These are phyloP conservation scores for Talaromyces rugulosus DNA, from an alignment of 2,329 filamentous ascomycete genomes.

Conservation along the genomic window DNA sequence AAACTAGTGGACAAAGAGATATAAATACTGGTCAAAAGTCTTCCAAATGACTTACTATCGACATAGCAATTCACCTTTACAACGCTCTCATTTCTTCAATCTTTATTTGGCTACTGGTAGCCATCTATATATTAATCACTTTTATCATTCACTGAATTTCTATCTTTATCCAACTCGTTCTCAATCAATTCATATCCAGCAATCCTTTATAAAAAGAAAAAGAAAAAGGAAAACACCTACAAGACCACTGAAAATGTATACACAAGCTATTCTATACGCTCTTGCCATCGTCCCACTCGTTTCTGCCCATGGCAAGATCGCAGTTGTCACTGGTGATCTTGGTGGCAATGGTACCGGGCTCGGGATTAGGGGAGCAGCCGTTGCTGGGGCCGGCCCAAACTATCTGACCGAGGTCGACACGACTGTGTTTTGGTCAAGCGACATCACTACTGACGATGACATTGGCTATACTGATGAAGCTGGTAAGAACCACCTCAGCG, in stretches of 20 bases:
- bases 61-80: neutral
- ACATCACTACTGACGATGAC: slow-evolving; percentile 7
- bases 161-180: neutral
- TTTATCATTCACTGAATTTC: neutral
- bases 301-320: slow-evolving; percentile 10
- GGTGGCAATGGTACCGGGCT: slow-evolving; percentile 11
- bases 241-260: slow-evolving; percentile 1
- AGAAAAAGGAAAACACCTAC: neutral
- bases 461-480: slow-evolving; percentile 4
- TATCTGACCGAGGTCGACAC: slow-evolving; percentile 9
- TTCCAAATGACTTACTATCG: neutral
- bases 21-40: neutral
- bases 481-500: slow-evolving; percentile 8
- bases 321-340: slow-evolving; percentile 8
- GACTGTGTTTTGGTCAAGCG: slow-evolving; percentile 7
- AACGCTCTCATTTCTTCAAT: neutral
- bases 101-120: neutral
- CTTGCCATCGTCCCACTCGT: slow-evolving; percentile 2
- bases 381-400: slow-evolving; percentile 9
- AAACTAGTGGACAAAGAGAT: neutral
- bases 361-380: slow-evolving; percentile 7
- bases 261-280: neutral
- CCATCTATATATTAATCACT: neutral
- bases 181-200: neutral
- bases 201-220: neutral